Percentiles rank a stretch among this genome's conserved stretches.
Conservation (phyloP, 2,329 filamentous ascomycete species). For the Fusarium brevicatenulatum region DNA sequence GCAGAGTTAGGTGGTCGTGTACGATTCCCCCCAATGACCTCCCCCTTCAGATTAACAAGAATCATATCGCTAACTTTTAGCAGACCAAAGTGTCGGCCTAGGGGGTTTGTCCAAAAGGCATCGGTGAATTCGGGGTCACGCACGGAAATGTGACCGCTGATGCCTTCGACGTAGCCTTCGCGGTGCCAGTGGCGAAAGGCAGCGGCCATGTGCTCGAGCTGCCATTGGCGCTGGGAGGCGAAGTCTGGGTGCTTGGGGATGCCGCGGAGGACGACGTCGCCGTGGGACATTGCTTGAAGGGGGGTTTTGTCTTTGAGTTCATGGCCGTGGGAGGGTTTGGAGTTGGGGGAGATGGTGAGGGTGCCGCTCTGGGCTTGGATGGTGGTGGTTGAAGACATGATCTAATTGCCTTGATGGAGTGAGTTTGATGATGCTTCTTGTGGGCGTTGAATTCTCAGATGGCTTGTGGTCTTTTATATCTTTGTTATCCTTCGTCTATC, state of each 20-base stretch:
- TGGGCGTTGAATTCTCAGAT: accelerated
- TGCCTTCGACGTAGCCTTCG: constrained; percentile 74
- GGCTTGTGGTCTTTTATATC: not conserved
- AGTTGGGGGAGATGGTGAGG: constrained; percentile 9
- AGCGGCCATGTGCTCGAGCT: constrained; percentile 70
- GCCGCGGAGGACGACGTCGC: constrained; percentile 37
- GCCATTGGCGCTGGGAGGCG: constrained; percentile 42
- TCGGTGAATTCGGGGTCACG: constrained; percentile 69
- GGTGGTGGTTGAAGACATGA: not conserved
- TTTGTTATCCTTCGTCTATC: not conserved
- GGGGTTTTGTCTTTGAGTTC: constrained; percentile 40
- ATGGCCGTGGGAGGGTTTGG: constrained; percentile 33
- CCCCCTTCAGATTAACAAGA: constrained; percentile 68
- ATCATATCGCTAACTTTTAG: constrained; percentile 75
- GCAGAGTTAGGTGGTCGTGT: constrained; percentile 71
- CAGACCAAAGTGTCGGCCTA: constrained; percentile 73
- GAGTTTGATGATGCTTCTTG: not conserved
- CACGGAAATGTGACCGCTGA: constrained; percentile 73
- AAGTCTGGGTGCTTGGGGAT: constrained; percentile 42
- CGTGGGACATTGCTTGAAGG: constrained; percentile 43
- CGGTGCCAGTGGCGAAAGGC: constrained; percentile 75
- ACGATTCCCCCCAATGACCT: constrained; percentile 71
- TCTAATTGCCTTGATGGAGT: not conserved
- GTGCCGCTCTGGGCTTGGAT: not conserved
- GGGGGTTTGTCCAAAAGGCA: constrained; percentile 73